Evolutionary conservation across 192 early-diverging fungal species (phyloP), one percentile per base, ranked within the genome.

Genomic region (Umbelopsis ramanniana): DNA sequence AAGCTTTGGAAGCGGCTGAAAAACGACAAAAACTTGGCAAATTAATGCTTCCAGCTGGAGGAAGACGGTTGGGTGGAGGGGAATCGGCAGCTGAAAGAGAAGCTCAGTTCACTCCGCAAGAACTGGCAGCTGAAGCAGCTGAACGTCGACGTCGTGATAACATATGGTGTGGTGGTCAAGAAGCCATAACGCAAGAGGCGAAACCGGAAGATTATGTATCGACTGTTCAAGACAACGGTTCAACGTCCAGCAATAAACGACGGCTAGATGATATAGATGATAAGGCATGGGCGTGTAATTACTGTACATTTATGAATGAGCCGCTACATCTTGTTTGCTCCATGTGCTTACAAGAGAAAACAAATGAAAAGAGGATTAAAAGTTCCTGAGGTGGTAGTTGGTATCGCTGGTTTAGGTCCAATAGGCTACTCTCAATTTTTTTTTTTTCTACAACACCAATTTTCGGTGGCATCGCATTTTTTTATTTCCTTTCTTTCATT

Each of bases 111-210:
- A 78, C 83, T 46, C 86, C 89, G n/a, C 75, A 71, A 14, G 80
- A 91, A 70, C 66, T 93, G 79, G 89, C 91, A 14, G 89, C 86
- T 0, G 63, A 79, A 72, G 90, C 91, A n/a, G 91, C 91, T 6
- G 93, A 93, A 75, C 71, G 84, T 52, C 71, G 93, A 23, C 72
- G 70, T 52, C 76, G 71, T 68, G 93, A 93, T 79, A 70, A 77
- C 4, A 37, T 89, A 1, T 93, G 91, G 92, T 93, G 93, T 72
- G 91, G 90, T n/a, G 81, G 73, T 24, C 52, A 68, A 50, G 35
- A 70, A 33, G 15, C 52, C 6, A 54, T 46, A 72, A 12, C 46
- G 15, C 23, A 76, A 55, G 17, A 38, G 38, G n/a, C 35, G 26
- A 60, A 63, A 63, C 57, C 57, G 57, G 57, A 63, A 63, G 57